Evolutionary conservation across 2,329 filamentous ascomycete genomes (phyloP).

Genomic region (Botrytis galanthina): DNA sequence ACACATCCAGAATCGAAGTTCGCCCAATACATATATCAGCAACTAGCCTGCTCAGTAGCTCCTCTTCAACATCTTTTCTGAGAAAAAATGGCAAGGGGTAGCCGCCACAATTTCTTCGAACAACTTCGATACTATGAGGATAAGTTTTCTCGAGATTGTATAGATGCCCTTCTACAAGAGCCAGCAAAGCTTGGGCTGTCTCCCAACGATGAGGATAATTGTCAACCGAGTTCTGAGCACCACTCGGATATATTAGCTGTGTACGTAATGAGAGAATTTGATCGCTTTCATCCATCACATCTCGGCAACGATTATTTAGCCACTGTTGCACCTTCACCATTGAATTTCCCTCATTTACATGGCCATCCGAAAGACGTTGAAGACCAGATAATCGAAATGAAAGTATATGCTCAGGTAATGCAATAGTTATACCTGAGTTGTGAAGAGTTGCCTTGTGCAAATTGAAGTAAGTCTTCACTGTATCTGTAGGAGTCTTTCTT

Average conservation of each 20-base stretch:
- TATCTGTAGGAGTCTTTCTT: constrained; percentile 41
- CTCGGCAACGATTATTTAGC: constrained; percentile 45
- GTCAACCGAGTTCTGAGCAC: constrained; percentile 41
- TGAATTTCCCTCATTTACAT: constrained; percentile 39
- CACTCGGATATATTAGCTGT: constrained; percentile 44
- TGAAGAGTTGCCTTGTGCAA: constrained; percentile 42
- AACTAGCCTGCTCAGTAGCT: constrained; percentile 37
- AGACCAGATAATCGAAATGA: constrained; percentile 52
- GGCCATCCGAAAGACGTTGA: constrained; percentile 46
- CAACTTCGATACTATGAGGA: constrained; percentile 46
- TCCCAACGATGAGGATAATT: constrained; percentile 43
- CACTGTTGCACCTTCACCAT: constrained; percentile 49
- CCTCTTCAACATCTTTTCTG: constrained; percentile 41
- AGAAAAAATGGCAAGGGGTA: constrained; percentile 53
- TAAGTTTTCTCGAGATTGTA: constrained; percentile 40
- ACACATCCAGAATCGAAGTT: constrained; percentile 29
- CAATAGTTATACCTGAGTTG: constrained; percentile 46
- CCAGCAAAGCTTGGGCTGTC: constrained; percentile 36
- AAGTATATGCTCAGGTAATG: constrained; percentile 53
- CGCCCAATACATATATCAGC: constrained; percentile 39
- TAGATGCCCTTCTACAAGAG: constrained; percentile 37
- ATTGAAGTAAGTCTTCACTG: constrained; percentile 39
- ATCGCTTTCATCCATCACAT: constrained; percentile 54
- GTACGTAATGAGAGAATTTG: constrained; percentile 41
- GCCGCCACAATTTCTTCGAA: constrained; percentile 34